These are phyloP conservation scores for Berberis vulgaris DNA, from an alignment of 164 flowering plant species.

Conservation along the genomic window DNA sequence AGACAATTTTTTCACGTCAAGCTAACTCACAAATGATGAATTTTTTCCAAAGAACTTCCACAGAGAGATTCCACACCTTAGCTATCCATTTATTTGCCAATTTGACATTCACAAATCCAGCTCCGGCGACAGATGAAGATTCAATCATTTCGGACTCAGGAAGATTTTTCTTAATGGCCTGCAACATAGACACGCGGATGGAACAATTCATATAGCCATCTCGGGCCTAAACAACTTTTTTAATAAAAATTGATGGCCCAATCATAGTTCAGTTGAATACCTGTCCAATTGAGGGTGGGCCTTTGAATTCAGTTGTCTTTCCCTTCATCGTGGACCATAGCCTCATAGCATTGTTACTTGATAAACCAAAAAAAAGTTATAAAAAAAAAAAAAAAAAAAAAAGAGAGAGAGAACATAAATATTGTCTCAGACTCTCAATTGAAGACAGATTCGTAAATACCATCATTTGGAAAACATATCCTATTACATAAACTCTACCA, in stretches of 20 bases:
- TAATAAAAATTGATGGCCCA: neutral
- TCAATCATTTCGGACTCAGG: constrained; percentile 81
- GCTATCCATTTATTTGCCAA: constrained; percentile 81
- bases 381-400: neutral
- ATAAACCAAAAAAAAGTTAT: neutral
- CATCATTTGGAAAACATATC: no score
- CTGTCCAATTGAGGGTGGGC: constrained; percentile 76
- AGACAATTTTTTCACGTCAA: neutral
- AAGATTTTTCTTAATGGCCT: constrained; percentile 72
- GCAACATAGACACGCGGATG: constrained; percentile 1
- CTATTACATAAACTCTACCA: neutral
- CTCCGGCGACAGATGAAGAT: constrained; percentile 71
- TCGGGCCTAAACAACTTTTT: neutral
- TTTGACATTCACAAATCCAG: constrained; percentile 82
- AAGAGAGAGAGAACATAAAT: neutral
- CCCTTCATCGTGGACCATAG: constrained; percentile 68
- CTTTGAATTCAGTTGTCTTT: constrained; percentile 37
- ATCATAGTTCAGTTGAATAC: constrained; percentile 24
- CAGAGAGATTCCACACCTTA: constrained; percentile 35
- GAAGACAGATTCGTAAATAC: neutral
- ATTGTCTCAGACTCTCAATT: neutral
- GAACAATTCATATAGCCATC: neutral
- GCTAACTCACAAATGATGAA: neutral
- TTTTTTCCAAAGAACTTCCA: neutral
- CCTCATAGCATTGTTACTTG: constrained; percentile 91